Evolutionary conservation across 495 filamentous ascomycete species (phyloP), one percentile per base, ranked within the genome.

Genomic region (Haplographium delicatum): DNA sequence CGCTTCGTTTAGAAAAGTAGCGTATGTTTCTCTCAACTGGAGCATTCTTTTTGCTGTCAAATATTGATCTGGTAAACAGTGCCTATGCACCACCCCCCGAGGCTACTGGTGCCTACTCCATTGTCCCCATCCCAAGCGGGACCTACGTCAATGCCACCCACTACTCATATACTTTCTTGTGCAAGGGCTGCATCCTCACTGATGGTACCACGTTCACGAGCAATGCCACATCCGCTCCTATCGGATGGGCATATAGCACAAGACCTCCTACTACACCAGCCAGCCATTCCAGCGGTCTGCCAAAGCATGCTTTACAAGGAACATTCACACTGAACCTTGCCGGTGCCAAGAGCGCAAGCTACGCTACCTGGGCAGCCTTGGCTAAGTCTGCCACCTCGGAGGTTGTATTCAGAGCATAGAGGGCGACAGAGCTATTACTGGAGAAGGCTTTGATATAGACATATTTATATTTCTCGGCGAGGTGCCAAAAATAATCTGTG

Each of bases 1-100:
- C 38, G 79, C 76, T 2, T 74, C 73, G 4, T 74, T 82, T 63
- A 68, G 74, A 19, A 80, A 72, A 50, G 72, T 75, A 19, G 68
- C 68, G 53, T 46, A 43, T 8, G 52, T 51, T 7, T n/a, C 3
- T 8, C 8, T n/a, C 33, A 6, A 13, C 7, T 20, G 7, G 34
- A n/a, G 19, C 6, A 10, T 38, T 23, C 16, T 30, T 31, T 50
- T 49, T 18, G 9, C 3, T 20, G 31, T 39, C 25, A 39, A 25
- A 27, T 26, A 41, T 26, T 25, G 15, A 64, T 53, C 13, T 74
- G 74, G 24, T 83, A 84, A 56, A 65, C 69, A 35, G 65, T 68
- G 22, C 80, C 13, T 40, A 34, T 25, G 20, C 81, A 0, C 65
- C 65, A 5, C 46, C 78, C 24, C 84, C 84, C 56, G 72, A 69